phyloP scores from a whole-genome alignment of 2,329 filamentous ascomycete genomes.

The Trichoderma koningiopsis region DNA sequence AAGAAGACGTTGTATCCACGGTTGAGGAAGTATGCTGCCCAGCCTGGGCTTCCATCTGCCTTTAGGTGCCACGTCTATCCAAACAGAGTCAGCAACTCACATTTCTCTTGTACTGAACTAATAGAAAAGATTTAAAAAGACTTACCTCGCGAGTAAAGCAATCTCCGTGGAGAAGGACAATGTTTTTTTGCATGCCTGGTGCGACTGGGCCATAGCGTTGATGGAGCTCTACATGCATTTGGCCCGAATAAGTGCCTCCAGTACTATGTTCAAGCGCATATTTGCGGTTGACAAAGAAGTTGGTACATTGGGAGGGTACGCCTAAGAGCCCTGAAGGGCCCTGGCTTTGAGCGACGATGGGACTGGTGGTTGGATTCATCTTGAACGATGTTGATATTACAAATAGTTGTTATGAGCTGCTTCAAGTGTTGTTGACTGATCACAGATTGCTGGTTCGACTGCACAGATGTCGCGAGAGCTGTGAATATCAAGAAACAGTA shows the following conservation, averaged over 20 bases:
- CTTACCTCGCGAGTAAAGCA: constrained; percentile 41
- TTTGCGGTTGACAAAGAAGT: constrained; percentile 33
- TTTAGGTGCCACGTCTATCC: constrained; percentile 48
- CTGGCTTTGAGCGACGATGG: no score
- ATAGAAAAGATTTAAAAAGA: neutral
- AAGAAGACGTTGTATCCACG: constrained; percentile 48
- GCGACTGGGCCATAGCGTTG: constrained; percentile 31
- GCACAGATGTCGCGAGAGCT: neutral
- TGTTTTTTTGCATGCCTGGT: constrained; percentile 25
- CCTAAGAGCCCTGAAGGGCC: neutral
- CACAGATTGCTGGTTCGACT: neutral
- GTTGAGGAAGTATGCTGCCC: constrained; percentile 48
- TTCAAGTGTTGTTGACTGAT: neutral
- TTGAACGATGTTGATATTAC: no score
- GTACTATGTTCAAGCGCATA: constrained; percentile 22
- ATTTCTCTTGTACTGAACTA: neutral
- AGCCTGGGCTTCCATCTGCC: constrained; percentile 49
- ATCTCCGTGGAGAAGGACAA: constrained; percentile 43
- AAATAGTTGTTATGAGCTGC: no score
- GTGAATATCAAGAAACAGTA: neutral
- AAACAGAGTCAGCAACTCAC: neutral
- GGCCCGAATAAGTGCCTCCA: constrained; percentile 31
- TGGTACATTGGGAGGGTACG: constrained; percentile 27
- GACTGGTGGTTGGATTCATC: no score
- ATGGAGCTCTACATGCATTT: constrained; percentile 43